These are phyloP conservation scores for Phytophthora citrophthora DNA, from an alignment of 352 stramenopile species.

Conservation along the genomic window DNA sequence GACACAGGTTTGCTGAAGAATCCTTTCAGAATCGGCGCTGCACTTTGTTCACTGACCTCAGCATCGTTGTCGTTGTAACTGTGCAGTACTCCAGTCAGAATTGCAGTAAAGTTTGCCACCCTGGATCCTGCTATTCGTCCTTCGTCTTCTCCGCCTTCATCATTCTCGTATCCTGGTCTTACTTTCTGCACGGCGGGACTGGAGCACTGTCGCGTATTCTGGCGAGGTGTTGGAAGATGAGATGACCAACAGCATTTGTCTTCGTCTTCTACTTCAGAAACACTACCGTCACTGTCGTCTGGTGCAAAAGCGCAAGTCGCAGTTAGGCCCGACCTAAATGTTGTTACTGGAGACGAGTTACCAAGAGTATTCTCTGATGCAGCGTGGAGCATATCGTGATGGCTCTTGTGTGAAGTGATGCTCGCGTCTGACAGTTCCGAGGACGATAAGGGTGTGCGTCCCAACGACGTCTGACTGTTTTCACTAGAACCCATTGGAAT, in stretches of 20 bases:
- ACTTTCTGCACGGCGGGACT: conserved; percentile 30
- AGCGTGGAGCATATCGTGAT: conserved; percentile 3
- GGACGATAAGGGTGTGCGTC: background rate
- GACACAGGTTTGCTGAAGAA: conserved; percentile 63
- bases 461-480: conserved; percentile 7
- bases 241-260: conserved; percentile 9
- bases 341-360: conserved; percentile 4
- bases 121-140: background rate
- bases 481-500: conserved; percentile 46
- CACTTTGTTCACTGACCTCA: conserved; percentile 21
- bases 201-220: background rate
- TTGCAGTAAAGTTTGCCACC: conserved; percentile 6
- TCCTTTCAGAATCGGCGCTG: conserved; percentile 61
- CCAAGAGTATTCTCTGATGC: conserved; percentile 13
- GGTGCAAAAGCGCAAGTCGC: conserved; percentile 43
- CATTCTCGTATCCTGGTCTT: conserved; percentile 22
- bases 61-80: background rate
- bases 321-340: conserved; percentile 33
- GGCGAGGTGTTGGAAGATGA: background rate
- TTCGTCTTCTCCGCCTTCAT: conserved; percentile 13
- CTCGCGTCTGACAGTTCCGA: no score
- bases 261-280: background rate
- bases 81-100: background rate
- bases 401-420: background rate
- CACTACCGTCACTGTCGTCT: conserved; percentile 21